Base-by-base conservation (phyloP, 2,329 filamentous ascomycete genomes). In the Venturia nashicola region DNA sequence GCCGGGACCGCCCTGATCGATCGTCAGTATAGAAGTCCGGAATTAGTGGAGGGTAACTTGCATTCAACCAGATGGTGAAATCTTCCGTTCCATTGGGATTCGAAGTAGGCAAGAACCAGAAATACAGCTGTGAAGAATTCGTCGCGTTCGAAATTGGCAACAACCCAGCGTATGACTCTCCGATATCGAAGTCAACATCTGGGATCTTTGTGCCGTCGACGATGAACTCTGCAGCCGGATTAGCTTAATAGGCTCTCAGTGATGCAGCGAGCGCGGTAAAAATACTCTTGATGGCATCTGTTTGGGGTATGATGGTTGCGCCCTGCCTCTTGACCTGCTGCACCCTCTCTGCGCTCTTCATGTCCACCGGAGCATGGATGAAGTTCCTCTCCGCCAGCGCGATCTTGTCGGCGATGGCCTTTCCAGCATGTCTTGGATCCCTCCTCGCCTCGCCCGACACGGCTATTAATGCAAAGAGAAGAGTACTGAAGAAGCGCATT, bases 31-130 rank as follows among this genome's bases (percentile, higher is more conserved):
- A 1, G 14, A 20, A 51, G 2, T 51, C 9, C 6, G 23, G 8
- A 16, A 5, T 2, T 68, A 32, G 4, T 66, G 68, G 44, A 51
- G 66, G 60, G 68, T 69, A 27, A 68, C 54, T 39, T 20, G 23
- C 57, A 39, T 76, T 77, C 42, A 77, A 65, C 79, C 79, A 81
- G 65, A 81, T 80, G 0, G 76, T 77, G 51, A 83, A 77, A 67
- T 83, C 80, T 34, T 82, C 76, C 1, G 68, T 66, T 0, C 78
- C 79, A 61, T 74, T 70, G 16, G 75, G 74, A 66, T 82, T 82
- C n/a, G 69, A 70, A 0, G 79, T 79, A 3, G 81, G 81, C 66
- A 81, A 82, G 71, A 81, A 83, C 80, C 80, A 82, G 70, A 83
- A 82, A 72, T 77, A 82, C n/a, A 82, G 70, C 67, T 77, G 70